A percentile compares a stretch with the other conserved stretches of the same genome.
Conservation (phyloP, 2,329 filamentous ascomycete species). For the Pyricularia sp. region DNA sequence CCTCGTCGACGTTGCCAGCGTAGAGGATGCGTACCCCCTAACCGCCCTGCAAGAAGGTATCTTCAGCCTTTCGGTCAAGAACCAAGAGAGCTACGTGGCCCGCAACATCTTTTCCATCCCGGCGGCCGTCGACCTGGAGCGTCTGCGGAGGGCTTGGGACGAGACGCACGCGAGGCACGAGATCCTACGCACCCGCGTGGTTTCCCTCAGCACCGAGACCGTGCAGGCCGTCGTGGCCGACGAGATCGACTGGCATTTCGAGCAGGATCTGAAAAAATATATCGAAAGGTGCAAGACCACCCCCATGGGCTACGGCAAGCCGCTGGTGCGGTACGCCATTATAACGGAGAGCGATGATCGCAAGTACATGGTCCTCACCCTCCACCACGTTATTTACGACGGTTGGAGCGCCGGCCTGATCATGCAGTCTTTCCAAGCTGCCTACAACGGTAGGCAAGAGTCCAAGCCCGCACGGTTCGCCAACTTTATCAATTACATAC, state of each 20-base stretch:
- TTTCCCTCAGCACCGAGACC: neutral
- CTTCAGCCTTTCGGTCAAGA: slow-evolving; percentile 10
- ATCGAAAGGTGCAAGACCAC: slow-evolving; percentile 7
- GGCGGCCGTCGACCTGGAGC: neutral
- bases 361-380: slow-evolving; percentile 12
- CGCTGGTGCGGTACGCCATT: slow-evolving; percentile 35
- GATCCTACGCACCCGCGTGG: slow-evolving; percentile 1
- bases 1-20: neutral
- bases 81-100: slow-evolving; percentile 6
- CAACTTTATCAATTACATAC: neutral
- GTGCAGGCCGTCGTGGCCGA: neutral
- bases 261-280: neutral
- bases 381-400: slow-evolving; percentile 16
- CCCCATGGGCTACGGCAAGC: slow-evolving; percentile 32
- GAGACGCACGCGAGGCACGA: too few relatives aligned
- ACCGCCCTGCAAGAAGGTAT: slow-evolving; percentile 15
- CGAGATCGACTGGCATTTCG: neutral
- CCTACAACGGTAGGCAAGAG: slow-evolving; percentile 15
- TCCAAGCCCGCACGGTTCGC: neutral
- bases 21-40: slow-evolving; percentile 13
- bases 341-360: slow-evolving; percentile 21
- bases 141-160: neutral
- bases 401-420: slow-evolving; percentile 11
- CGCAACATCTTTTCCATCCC: slow-evolving; percentile 5
- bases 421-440: slow-evolving; percentile 27